Base-by-base conservation (phyloP, 805 yeast species). In the Groenewaldozyma salmanticensis region DNA sequence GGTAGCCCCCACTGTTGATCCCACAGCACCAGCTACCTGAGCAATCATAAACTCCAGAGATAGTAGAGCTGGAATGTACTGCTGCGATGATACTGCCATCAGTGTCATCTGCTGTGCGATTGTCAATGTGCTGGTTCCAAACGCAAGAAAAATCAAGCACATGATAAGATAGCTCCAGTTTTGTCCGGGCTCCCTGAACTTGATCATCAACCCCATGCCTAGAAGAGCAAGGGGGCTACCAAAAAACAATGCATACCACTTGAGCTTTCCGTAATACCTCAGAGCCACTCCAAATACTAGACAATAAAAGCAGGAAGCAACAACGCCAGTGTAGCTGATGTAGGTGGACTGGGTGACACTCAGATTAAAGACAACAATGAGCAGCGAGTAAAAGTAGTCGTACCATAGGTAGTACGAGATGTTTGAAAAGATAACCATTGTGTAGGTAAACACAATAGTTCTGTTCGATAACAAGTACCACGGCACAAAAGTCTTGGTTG, bases 121-220 rank as follows among this genome's bases (percentile, higher is more conserved):
- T 16, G 76, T 72, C 61, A 75, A 73, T 52, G 74, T 72, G 27
- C 80, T 79, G 36, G 79, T 77, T 52, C 80, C 81, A 40, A 78
- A 67, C 50, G 82, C 81, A 51, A 75, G 55, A 22, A 78, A 52
- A 53, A 76, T 69, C 46, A 72, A 65, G 13, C 75, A 71, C 29
- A 77, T 82, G 54, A 78, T 71, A 37, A 75, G 62, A 52, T 81
- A 82, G 39, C 64, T 57, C 22, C 64, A 57, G 17, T 72, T 65
- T 20, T 58, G 57, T 39, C 60, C 67, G 35, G 75, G 73, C 33
- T 60, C 60, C 54, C 81, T 65, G 58, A 55, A 77, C 44, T 64
- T 66, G 41, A 68, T 61, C 52, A 77, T 62, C 20, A 78, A 49
- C 41, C 81, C 84, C 61, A 72, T 61, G 17, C 78, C 64, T 21